Conservation (phyloP, 2,329 filamentous ascomycete genomes). For the Trichoderma sp. region DNA sequence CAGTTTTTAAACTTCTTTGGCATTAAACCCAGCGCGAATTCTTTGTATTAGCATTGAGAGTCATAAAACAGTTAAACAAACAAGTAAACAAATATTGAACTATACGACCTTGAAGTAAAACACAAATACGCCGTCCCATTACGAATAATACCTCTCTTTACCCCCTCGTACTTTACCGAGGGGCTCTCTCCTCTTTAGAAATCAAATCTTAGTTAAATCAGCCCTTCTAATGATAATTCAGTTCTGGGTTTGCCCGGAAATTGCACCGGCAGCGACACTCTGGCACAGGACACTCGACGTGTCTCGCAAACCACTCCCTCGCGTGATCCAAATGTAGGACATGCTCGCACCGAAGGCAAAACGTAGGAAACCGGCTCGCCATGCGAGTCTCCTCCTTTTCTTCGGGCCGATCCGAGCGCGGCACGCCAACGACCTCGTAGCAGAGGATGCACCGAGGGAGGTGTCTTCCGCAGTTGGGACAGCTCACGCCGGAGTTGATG, state of each 20-base stretch:
- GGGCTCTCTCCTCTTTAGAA: not conserved
- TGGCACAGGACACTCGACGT: conserved; percentile 69
- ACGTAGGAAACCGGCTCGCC: conserved; percentile 66
- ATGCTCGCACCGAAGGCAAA: conserved; percentile 70
- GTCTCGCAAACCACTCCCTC: conserved; percentile 66
- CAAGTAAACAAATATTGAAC: conserved; percentile 3
- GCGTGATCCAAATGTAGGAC: conserved; percentile 70
- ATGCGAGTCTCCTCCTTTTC: conserved; percentile 53
- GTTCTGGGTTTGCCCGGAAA: conserved; percentile 62
- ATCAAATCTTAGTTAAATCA: not conserved
- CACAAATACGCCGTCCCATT: not conserved
- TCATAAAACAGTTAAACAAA: conserved; percentile 14
- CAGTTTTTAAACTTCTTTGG: not conserved
- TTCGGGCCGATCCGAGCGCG: conserved; percentile 62
- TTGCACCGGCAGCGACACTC: conserved; percentile 70
- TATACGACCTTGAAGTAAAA: not conserved
- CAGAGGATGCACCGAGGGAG: conserved; percentile 70
- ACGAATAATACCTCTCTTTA: not conserved
- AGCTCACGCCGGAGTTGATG: conserved; percentile 65
- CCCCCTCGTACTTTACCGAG: not conserved
- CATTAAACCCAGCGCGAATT: conserved; percentile 11
- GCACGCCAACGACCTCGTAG: conserved; percentile 67
- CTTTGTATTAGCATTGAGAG: conserved; percentile 15
- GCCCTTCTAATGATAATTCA: conserved; percentile 52
- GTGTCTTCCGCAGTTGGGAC: conserved; percentile 68